A percentile compares a stretch with the other conserved stretches of the same genome.
These are phyloP conservation scores for Tritrichomonas foetus DNA, from an alignment of 208 protist species.

Conservation along the genomic window DNA sequence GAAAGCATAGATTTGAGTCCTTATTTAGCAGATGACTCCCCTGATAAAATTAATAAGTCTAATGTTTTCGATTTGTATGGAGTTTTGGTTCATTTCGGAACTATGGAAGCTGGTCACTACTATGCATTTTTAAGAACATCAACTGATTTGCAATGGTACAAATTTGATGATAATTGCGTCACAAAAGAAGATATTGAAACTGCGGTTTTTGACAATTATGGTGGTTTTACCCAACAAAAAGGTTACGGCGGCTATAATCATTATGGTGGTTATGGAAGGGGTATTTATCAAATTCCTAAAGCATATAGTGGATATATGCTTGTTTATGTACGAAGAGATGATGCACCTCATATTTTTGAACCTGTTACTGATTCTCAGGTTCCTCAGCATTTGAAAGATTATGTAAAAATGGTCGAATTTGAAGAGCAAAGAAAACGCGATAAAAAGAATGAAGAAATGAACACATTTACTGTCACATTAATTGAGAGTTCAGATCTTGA, in stretches of 20 bases:
- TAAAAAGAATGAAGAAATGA: too few relatives aligned
- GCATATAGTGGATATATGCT: not conserved
- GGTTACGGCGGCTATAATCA: not conserved
- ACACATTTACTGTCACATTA: not conserved
- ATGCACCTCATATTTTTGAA: not conserved
- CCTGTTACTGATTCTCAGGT: not conserved
- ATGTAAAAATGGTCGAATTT: not conserved
- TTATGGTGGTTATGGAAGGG: too few relatives aligned
- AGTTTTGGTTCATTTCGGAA: constrained; percentile 74
- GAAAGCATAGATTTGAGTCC: constrained; percentile 56
- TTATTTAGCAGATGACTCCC: constrained; percentile 42
- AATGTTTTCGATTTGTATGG: constrained; percentile 56
- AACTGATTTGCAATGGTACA: constrained; percentile 53
- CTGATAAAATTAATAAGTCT: constrained; percentile 40
- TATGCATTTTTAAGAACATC: constrained; percentile 68
- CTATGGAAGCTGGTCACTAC: constrained; percentile 73
- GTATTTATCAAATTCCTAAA: not conserved
- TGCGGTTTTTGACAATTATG: constrained; percentile 63
- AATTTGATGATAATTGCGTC: constrained; percentile 74
- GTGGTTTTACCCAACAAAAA: too few relatives aligned
- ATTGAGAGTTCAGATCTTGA: not conserved
- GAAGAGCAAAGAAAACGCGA: not conserved
- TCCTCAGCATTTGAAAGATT: not conserved
- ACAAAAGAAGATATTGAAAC: constrained; percentile 54
- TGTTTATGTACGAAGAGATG: not conserved